phyloP scores from a whole-genome alignment of 1,284 basidiomycete species.

The Schizopora paradoxa region DNA sequence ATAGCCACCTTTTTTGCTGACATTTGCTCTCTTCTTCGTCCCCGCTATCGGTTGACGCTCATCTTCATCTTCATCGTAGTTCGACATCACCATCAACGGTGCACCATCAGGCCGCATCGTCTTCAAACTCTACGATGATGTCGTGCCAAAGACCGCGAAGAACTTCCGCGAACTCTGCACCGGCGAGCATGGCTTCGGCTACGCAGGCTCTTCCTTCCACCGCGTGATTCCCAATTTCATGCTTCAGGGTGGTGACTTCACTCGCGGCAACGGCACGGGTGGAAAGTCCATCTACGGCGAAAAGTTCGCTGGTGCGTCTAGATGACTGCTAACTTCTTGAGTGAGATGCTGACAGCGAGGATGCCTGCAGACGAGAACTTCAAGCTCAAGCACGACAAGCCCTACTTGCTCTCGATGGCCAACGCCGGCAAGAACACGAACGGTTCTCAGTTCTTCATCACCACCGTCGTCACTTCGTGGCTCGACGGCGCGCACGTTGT shows the following conservation, averaged over 20 bases:
- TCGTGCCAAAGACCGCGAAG: conserved; percentile 67
- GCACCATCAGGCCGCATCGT: conserved; percentile 69
- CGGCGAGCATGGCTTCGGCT: conserved; percentile 73
- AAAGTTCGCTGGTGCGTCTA: conserved; percentile 60
- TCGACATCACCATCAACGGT: conserved; percentile 75
- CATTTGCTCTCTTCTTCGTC: too few relatives aligned
- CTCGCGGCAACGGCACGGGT: conserved; percentile 75
- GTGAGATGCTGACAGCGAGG: not conserved
- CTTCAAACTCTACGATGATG: conserved; percentile 66
- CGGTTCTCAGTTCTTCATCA: conserved; percentile 84
- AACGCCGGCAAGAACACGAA: conserved; percentile 71
- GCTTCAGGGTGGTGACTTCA: conserved; percentile 84
- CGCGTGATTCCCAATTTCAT: conserved; percentile 86
- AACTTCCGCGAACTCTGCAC: conserved; percentile 79
- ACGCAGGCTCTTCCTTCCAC: conserved; percentile 71
- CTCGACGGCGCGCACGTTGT: conserved; percentile 79
- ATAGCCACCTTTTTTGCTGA: conserved; percentile 5
- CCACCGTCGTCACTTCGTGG: conserved; percentile 76
- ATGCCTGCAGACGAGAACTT: conserved; percentile 80
- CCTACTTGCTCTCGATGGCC: conserved; percentile 90
- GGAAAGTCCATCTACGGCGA: conserved; percentile 91
- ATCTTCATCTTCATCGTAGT: too few relatives aligned
- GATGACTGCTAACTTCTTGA: not conserved
- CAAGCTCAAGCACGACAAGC: conserved; percentile 67
- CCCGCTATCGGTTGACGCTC: too few relatives aligned